Evolutionary conservation across 192 early-diverging fungal species (phyloP).

Genomic region (Geosiphon pyriformis): DNA sequence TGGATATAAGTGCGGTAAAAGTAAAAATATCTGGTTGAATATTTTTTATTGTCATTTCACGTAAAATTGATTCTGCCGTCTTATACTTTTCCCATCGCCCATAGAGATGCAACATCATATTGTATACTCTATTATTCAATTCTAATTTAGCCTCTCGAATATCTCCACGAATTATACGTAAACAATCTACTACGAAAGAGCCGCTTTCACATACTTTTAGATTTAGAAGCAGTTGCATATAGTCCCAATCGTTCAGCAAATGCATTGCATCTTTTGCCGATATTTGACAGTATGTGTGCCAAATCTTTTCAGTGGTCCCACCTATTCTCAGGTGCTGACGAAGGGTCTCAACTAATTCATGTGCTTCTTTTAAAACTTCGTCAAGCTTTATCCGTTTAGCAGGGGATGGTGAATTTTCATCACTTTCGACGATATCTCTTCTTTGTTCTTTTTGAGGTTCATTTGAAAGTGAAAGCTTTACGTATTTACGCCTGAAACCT

Average conservation of each 20-base stretch:
- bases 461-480: no score
- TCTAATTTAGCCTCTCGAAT: not conserved
- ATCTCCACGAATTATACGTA: slow-evolving; percentile 1
- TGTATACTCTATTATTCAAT: not conserved
- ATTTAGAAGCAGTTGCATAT: not conserved
- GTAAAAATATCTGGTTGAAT: not conserved
- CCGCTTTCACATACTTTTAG: not conserved
- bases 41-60: not conserved
- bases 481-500: no score
- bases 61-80: not conserved
- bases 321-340: not conserved
- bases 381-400: no score
- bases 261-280: slow-evolving; percentile 6
- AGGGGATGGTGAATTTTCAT: no score
- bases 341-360: not conserved
- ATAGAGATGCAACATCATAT: slow-evolving; percentile 2
- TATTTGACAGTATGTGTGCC: not conserved
- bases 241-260: not conserved
- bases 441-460: no score
- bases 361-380: no score
- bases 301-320: not conserved
- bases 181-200: not conserved
- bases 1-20: not conserved
- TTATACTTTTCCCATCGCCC: not conserved
- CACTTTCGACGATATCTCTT: no score